phyloP scores from a whole-genome alignment of 2,329 filamentous ascomycete genomes.

The Sclerotiophoma versabilis region DNA sequence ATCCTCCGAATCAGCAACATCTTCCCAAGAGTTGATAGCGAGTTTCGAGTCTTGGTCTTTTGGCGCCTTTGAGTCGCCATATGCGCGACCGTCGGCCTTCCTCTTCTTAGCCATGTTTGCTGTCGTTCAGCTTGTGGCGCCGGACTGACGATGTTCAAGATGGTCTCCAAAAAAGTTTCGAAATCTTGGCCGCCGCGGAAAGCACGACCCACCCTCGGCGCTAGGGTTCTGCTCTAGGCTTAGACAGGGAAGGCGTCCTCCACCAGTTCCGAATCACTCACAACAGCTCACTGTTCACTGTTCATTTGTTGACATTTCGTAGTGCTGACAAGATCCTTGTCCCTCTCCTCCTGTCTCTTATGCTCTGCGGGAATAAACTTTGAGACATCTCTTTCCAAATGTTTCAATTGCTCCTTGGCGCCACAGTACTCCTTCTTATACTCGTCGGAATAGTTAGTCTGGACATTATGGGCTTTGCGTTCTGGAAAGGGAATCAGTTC shows the following conservation, averaged over 20 bases:
- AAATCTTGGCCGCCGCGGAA: slow-evolving; percentile 42
- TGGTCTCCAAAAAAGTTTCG: slow-evolving; percentile 17
- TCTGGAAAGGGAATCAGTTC: slow-evolving; percentile 73
- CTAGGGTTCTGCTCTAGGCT: slow-evolving; percentile 8
- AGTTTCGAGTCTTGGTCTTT: slow-evolving; percentile 62
- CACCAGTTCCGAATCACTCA: background rate
- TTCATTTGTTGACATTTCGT: slow-evolving; percentile 1
- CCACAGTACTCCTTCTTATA: slow-evolving; percentile 43
- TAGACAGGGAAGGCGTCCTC: slow-evolving; percentile 1
- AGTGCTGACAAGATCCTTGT: slow-evolving; percentile 13
- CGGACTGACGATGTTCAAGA: background rate
- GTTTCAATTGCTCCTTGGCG: slow-evolving; percentile 48
- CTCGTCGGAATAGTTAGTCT: slow-evolving; percentile 49
- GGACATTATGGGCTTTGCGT: slow-evolving; percentile 72
- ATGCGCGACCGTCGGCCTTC: slow-evolving; percentile 67
- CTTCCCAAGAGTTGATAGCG: slow-evolving; percentile 69
- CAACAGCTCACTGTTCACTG: background rate
- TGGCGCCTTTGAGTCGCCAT: slow-evolving; percentile 43
- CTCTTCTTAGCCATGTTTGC: slow-evolving; percentile 64
- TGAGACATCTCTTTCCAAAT: slow-evolving; percentile 40
- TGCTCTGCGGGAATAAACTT: background rate
- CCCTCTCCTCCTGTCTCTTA: background rate
- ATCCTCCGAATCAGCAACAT: slow-evolving; percentile 92
- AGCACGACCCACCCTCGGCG: slow-evolving; percentile 11
- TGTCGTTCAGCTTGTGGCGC: slow-evolving; percentile 13